Evolutionary conservation across 352 stramenopile species (phyloP), one percentile per base, ranked within the genome.

Genomic region (Pythium brassicae): DNA sequence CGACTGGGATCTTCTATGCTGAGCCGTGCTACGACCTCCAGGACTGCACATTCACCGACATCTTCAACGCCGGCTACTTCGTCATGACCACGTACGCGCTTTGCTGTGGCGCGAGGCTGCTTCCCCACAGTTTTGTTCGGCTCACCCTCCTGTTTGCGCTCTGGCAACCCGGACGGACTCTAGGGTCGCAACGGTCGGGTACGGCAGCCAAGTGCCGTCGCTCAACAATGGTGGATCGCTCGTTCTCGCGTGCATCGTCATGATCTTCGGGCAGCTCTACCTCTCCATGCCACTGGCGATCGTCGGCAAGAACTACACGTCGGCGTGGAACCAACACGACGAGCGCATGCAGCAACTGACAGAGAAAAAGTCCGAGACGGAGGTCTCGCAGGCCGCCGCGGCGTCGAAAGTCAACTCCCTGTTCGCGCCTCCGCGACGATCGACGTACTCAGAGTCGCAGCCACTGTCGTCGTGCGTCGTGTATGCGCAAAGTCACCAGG

Each of bases 31-130:
- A 83, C 50, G 61, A 85, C 26, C 55, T 82, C 1, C 44, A 72
- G 19, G 69, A 62, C 3, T 85, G 72, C 59, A 68, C 62, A 1
- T 86, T 86, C 51, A 82, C 73, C 2, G 75, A 86, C 42, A 78
- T 86, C 43, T 76, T 86, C 48, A 86, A 86, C 59, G 65, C 75
- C 0, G 73, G 63, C 19, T 86, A 86, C 61, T 86, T 76, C 26
- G 62, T 83, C 45, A 86, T 86, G 73, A 47, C 77, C 39, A 85
- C 75, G 69, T 84, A 76, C 40, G 64, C 29, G 22, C 22, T 34
- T 4, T 32, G 19, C 35, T 55, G 32, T 37, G 32, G 32, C 32
- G 32, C 14, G 32, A 37, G 32, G 8, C 32, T 7, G 32, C 8
- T 37, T 37, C 32, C 14, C 32, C 32, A 37, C 8, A 7, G 32